These are phyloP conservation scores for Amyloporia xantha DNA, from an alignment of 768 basidiomycete species.

Conservation along the genomic window DNA sequence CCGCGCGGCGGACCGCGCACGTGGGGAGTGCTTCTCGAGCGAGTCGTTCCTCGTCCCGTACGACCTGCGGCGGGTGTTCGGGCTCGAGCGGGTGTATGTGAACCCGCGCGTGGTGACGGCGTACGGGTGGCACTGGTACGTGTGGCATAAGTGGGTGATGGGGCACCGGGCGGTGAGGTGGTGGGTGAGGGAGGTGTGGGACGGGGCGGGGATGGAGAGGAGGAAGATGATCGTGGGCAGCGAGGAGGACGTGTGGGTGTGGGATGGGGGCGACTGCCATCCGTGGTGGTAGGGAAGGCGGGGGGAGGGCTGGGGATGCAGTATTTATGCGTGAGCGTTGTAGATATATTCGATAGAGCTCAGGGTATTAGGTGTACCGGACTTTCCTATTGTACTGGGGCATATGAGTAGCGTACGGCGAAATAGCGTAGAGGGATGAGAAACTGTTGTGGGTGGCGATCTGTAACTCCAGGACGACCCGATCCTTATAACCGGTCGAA, in stretches of 20 bases:
- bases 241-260: slow-evolving; percentile 23
- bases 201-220: slow-evolving; percentile 33
- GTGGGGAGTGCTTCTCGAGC: slow-evolving; percentile 29
- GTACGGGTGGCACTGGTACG: slow-evolving; percentile 28
- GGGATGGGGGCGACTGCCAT: slow-evolving; percentile 32
- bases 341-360: neutral
- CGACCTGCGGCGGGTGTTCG: slow-evolving; percentile 34
- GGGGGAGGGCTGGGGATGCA: neutral
- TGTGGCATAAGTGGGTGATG: slow-evolving; percentile 25
- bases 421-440: too few species aligned
- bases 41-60: slow-evolving; percentile 38
- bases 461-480: too few species aligned
- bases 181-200: slow-evolving; percentile 33
- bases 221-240: slow-evolving; percentile 32
- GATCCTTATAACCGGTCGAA: too few species aligned
- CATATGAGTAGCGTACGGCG: too few species aligned
- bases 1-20: slow-evolving; percentile 23
- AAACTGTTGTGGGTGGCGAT: too few species aligned
- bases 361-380: neutral
- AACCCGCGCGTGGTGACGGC: slow-evolving; percentile 34
- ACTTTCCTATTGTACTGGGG: too few species aligned
- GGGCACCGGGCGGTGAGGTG: slow-evolving; percentile 33
- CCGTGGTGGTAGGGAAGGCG: slow-evolving; percentile 19
- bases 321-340: neutral
- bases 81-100: slow-evolving; percentile 29